phyloP scores from a whole-genome alignment of 1,139 yeast genomes.

The Zygosaccharomyces pseudobailii region DNA sequence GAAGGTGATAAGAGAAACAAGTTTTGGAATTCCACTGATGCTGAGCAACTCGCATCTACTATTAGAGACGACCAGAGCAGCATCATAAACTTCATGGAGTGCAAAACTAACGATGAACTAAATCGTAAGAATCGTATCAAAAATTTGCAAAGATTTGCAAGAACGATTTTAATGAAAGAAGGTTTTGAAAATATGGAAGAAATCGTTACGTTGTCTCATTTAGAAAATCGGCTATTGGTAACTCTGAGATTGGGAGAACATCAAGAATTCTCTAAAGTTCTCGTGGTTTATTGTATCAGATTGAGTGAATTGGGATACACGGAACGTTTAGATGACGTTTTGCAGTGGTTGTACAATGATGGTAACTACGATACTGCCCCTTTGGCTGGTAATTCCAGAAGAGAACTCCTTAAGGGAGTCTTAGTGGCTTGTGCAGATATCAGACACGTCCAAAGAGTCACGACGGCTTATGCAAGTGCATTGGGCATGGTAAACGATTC shows the following conservation, averaged over 20 bases:
- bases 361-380: constrained; percentile 29
- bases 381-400: constrained; percentile 42
- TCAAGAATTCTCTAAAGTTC: constrained; percentile 57
- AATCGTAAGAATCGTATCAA: constrained; percentile 77
- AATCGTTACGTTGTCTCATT: constrained; percentile 77
- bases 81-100: constrained; percentile 68
- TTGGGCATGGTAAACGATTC: constrained; percentile 37
- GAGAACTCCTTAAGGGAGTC: constrained; percentile 59
- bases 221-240: constrained; percentile 79
- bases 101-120: constrained; percentile 85
- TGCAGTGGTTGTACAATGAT: constrained; percentile 60
- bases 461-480: constrained; percentile 54
- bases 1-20: constrained; percentile 24
- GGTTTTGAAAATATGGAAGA: constrained; percentile 93
- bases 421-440: constrained; percentile 68
- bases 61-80: constrained; percentile 36
- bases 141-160: constrained; percentile 79
- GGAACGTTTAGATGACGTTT: constrained; percentile 67
- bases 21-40: constrained; percentile 23
- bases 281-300: constrained; percentile 67
- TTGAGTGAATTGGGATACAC: constrained; percentile 77
- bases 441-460: constrained; percentile 78
- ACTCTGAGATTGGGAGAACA: constrained; percentile 62
- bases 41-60: constrained; percentile 15
- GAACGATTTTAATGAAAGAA: constrained; percentile 87